Evolutionary conservation across 768 basidiomycete genomes (phyloP).

Genomic region (Chalciporus piperatus): DNA sequence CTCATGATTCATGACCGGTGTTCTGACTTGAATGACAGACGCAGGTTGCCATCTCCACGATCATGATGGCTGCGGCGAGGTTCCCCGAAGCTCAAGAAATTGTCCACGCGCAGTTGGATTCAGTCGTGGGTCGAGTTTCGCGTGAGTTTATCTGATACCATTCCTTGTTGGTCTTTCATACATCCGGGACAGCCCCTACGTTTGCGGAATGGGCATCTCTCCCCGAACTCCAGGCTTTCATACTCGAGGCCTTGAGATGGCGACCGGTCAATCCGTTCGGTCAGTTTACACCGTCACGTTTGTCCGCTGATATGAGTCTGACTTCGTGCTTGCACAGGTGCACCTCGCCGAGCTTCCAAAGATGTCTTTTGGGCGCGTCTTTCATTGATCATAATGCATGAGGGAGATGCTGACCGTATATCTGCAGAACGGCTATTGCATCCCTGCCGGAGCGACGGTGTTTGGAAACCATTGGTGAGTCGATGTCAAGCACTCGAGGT

Average conservation of each 20-base stretch:
- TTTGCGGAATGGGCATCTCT: slow-evolving; percentile 35
- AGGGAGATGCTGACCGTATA: background rate
- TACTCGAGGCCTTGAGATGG: slow-evolving; percentile 39
- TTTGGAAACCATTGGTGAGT: slow-evolving; percentile 32
- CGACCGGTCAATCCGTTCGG: slow-evolving; percentile 35
- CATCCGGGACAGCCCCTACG: slow-evolving; percentile 31
- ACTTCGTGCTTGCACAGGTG: slow-evolving; percentile 7
- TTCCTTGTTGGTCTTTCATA: background rate
- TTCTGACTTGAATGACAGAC: slow-evolving; percentile 12
- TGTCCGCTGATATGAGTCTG: background rate
- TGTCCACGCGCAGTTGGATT: slow-evolving; percentile 38
- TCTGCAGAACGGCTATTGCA: slow-evolving; percentile 33
- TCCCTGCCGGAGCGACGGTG: slow-evolving; percentile 34
- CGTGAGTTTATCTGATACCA: slow-evolving; percentile 17
- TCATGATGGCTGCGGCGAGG: slow-evolving; percentile 38
- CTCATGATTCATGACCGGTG: background rate
- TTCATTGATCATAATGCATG: background rate
- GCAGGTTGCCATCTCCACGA: slow-evolving; percentile 24
- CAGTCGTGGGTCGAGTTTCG: slow-evolving; percentile 34
- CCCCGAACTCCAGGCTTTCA: slow-evolving; percentile 37
- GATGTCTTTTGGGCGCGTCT: slow-evolving; percentile 26
- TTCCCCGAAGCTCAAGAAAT: slow-evolving; percentile 33
- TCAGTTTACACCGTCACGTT: background rate
- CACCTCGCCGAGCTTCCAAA: slow-evolving; percentile 23
- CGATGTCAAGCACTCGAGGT: no score